These are phyloP conservation scores for Rhodotorula kratochvilovae DNA, from an alignment of 768 basidiomycete species.

Conservation along the genomic window DNA sequence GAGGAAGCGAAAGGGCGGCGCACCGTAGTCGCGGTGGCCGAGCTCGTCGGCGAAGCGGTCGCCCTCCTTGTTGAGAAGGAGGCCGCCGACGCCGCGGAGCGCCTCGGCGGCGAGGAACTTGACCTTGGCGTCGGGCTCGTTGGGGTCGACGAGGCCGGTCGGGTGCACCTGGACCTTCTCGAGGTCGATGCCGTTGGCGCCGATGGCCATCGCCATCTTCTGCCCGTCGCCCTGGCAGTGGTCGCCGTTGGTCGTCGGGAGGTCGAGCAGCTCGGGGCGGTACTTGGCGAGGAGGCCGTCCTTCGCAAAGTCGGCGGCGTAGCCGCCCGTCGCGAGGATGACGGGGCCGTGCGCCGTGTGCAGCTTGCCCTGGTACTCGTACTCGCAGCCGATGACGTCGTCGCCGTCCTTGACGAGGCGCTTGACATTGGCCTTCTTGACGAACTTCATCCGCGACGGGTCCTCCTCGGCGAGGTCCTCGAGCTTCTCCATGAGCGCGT, in stretches of 20 bases:
- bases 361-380: slow-evolving; percentile 68
- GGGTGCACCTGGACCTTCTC: slow-evolving; percentile 92
- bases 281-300: slow-evolving; percentile 87
- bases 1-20: slow-evolving; percentile 51
- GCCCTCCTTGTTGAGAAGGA: slow-evolving; percentile 84
- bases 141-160: slow-evolving; percentile 85
- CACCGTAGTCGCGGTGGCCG: slow-evolving; percentile 86
- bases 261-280: slow-evolving; percentile 82
- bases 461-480: slow-evolving; percentile 76
- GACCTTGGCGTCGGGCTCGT: slow-evolving; percentile 83
- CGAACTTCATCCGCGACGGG: slow-evolving; percentile 76
- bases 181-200: slow-evolving; percentile 82
- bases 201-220: slow-evolving; percentile 83
- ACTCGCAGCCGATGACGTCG: slow-evolving; percentile 80
- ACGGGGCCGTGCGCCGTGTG: slow-evolving; percentile 81
- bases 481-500: slow-evolving; percentile 90
- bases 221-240: slow-evolving; percentile 65
- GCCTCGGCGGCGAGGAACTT: slow-evolving; percentile 98
- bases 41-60: slow-evolving; percentile 92
- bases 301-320: slow-evolving; percentile 90
- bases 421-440: slow-evolving; percentile 88
- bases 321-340: slow-evolving; percentile 84
- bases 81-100: slow-evolving; percentile 89
- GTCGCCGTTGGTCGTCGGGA: slow-evolving; percentile 96
- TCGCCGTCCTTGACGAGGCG: slow-evolving; percentile 68